Evolutionary conservation across 345 rosid genomes (phyloP).

Genomic region (Eutrema heterophyllum): DNA sequence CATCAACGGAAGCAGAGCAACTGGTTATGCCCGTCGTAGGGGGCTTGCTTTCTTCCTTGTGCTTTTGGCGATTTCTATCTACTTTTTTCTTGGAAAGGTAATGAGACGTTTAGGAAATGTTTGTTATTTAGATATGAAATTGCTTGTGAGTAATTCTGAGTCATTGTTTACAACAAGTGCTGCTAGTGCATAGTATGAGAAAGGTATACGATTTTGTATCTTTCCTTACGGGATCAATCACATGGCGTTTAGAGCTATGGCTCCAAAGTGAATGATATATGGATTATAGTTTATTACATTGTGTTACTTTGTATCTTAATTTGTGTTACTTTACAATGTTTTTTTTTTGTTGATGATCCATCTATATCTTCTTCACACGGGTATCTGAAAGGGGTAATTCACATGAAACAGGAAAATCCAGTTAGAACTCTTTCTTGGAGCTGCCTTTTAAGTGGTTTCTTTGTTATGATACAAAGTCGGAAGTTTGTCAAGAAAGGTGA

Average conservation of each 20-base stretch:
- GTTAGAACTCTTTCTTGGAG: slow-evolving; percentile 39
- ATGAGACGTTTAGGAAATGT: not conserved
- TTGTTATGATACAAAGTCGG: slow-evolving; percentile 38
- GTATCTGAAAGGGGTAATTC: slow-evolving; percentile 16
- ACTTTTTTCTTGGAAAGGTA: slow-evolving; percentile 49
- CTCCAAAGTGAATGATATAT: not conserved
- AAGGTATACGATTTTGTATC: not conserved
- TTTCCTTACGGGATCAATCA: not conserved
- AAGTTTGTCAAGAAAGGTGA: slow-evolving; percentile 62
- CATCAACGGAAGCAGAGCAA: slow-evolving; percentile 38
- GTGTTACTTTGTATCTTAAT: not conserved
- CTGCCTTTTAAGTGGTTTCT: slow-evolving; percentile 43
- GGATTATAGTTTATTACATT: not conserved
- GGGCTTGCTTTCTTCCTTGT: slow-evolving; percentile 32
- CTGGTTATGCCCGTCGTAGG: slow-evolving; percentile 23
- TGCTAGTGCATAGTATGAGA: not conserved
- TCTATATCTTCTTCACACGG: not conserved
- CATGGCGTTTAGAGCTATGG: not conserved
- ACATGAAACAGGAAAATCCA: slow-evolving; percentile 46
- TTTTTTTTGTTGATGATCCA: not conserved
- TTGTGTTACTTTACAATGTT: not conserved
- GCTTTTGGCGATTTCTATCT: slow-evolving; percentile 34
- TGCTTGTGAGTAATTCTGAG: not conserved
- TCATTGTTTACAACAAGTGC: not conserved
- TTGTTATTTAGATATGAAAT: not conserved